Conservation (phyloP, 371 early-diverging fungal species). For the Funneliformis caledonium region DNA sequence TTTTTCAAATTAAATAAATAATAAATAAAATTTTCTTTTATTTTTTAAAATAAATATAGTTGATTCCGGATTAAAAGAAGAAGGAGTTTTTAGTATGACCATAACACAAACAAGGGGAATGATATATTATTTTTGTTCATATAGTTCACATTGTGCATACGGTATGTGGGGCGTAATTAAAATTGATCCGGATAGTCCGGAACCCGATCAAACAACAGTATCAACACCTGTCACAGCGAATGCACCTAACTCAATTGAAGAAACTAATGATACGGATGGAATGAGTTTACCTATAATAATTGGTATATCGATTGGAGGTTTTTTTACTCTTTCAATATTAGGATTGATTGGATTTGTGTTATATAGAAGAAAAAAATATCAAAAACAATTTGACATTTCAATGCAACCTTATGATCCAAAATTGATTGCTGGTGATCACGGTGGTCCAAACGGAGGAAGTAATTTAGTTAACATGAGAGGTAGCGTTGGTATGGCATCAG, state of each 20-base stretch:
- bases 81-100: not conserved
- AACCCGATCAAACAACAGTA: no score
- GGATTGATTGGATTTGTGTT: not conserved
- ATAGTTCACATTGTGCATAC: not conserved
- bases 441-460: not conserved
- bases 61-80: not conserved
- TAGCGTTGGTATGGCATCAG: not conserved
- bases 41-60: not conserved
- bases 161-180: conserved; percentile 10
- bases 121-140: conserved; percentile 6
- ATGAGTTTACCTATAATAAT: not conserved
- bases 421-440: not conserved
- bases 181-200: not conserved
- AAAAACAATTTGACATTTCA: not conserved
- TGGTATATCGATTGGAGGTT: not conserved
- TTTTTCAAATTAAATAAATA: not conserved
- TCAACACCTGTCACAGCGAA: not conserved
- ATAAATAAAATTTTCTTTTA: not conserved
- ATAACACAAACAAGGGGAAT: not conserved
- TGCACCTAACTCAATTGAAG: no score
- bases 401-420: conserved; percentile 1
- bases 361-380: not conserved
- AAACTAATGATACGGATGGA: not conserved
- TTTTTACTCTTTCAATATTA: not conserved
- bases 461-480: not conserved